Evolutionary conservation across 495 filamentous ascomycete genomes (phyloP).

Genomic region (Achaetomiella virescens): DNA sequence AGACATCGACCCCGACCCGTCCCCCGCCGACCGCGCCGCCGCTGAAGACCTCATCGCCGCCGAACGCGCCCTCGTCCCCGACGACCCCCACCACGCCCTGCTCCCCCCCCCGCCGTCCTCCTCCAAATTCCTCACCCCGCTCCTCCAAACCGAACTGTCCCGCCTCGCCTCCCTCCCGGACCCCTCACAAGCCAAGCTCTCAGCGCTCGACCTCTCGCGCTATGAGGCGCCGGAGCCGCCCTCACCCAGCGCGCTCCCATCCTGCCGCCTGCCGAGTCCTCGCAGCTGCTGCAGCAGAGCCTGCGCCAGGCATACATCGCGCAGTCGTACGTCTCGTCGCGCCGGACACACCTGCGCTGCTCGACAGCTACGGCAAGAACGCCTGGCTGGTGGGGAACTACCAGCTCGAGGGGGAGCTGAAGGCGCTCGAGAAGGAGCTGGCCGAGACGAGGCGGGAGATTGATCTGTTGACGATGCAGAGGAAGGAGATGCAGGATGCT

Average conservation of each 20-base stretch:
- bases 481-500: conserved; percentile 64
- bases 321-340: conserved; percentile 57
- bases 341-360: conserved; percentile 64
- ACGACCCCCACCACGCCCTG: conserved; percentile 38
- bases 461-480: conserved; percentile 62
- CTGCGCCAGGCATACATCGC: conserved; percentile 54
- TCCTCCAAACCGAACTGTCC: conserved; percentile 57
- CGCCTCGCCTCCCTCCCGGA: conserved; percentile 19
- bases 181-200: conserved; percentile 36
- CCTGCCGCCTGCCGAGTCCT: background rate
- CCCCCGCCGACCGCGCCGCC: conserved; percentile 48
- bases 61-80: conserved; percentile 49
- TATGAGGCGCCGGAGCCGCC: conserved; percentile 58
- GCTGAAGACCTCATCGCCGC: conserved; percentile 59
- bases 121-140: conserved; percentile 47
- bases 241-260: conserved; percentile 15
- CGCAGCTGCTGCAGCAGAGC: background rate
- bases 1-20: conserved; percentile 69
- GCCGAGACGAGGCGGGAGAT: conserved; percentile 56
- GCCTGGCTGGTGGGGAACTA: conserved; percentile 84
- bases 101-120: conserved; percentile 29
- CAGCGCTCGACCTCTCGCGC: conserved; percentile 69
- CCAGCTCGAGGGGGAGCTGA: conserved; percentile 66
- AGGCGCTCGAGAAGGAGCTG: conserved; percentile 70
- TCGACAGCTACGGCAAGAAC: conserved; percentile 79